These are phyloP conservation scores for Chytriomyces sp. DNA, from an alignment of 192 early-diverging fungal species.

Conservation along the genomic window DNA sequence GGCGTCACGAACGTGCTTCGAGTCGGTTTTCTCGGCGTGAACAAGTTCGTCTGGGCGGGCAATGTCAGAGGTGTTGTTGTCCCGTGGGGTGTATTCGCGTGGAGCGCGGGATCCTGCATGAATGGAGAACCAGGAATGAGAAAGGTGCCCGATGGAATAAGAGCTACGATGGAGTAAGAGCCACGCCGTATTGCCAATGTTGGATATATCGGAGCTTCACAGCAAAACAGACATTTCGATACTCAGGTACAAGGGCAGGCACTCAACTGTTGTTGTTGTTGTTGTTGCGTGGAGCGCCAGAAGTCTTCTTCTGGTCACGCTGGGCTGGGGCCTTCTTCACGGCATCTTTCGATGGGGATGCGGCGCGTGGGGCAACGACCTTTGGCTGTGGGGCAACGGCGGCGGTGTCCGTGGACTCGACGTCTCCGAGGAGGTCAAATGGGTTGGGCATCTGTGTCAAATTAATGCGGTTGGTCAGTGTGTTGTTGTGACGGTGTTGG, in stretches of 20 bases:
- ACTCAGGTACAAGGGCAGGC: conserved; percentile 33
- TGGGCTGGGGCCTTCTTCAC: conserved; percentile 28
- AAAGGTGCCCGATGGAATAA: neutral
- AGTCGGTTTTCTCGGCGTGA: neutral
- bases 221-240: neutral
- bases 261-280: conserved; percentile 43
- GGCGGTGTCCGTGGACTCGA: conserved; percentile 34
- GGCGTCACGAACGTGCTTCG: conserved; percentile 35
- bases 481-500: too few relatives aligned
- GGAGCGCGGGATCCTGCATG: neutral
- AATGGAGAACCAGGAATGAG: neutral
- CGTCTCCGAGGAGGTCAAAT: conserved; percentile 47
- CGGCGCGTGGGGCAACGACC: conserved; percentile 18
- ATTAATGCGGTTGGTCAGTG: too few relatives aligned
- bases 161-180: neutral
- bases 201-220: neutral
- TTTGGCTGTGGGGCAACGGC: conserved; percentile 22
- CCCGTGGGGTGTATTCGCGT: conserved; percentile 40
- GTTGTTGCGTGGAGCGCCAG: conserved; percentile 37
- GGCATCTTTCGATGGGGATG: conserved; percentile 24
- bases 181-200: conserved; percentile 41
- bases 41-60: conserved; percentile 24
- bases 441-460: conserved; percentile 12
- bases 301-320: conserved; percentile 36
- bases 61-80: conserved; percentile 39